Conservation (phyloP, 768 basidiomycete species). For the Candolleomyces efflorescens region DNA sequence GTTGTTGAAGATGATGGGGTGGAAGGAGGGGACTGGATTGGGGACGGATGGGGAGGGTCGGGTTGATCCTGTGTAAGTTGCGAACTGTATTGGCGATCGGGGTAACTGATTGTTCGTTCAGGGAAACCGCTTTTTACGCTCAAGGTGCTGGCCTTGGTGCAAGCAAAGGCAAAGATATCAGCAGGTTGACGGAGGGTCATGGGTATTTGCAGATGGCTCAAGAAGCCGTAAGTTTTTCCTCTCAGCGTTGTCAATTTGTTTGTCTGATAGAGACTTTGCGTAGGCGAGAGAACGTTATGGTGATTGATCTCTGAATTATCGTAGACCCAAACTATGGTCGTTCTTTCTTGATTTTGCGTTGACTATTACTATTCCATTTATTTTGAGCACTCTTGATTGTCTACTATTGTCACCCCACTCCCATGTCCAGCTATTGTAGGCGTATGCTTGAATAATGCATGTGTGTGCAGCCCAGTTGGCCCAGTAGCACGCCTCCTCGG, state of each 20-base stretch:
- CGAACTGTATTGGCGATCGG: neutral
- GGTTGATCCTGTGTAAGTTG: slow-evolving; percentile 78
- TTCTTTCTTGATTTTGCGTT: neutral
- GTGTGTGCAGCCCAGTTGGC: too few species aligned
- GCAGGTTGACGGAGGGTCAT: slow-evolving; percentile 62
- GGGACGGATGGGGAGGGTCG: slow-evolving; percentile 81
- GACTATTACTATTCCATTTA: neutral
- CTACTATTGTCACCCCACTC: too few species aligned
- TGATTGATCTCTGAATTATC: slow-evolving; percentile 20
- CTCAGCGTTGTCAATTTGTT: slow-evolving; percentile 1
- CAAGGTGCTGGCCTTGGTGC: slow-evolving; percentile 91
- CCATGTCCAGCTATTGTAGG: too few species aligned
- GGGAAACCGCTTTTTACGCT: slow-evolving; percentile 81
- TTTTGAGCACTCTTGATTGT: neutral
- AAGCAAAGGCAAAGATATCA: slow-evolving; percentile 81
- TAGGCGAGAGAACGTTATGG: slow-evolving; percentile 41
- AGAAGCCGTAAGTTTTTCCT: slow-evolving; percentile 50
- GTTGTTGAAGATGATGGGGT: slow-evolving; percentile 96
- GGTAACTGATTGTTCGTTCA: slow-evolving; percentile 30
- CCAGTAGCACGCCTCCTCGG: too few species aligned
- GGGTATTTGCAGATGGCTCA: slow-evolving; percentile 73
- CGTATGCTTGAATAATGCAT: too few species aligned
- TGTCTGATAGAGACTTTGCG: neutral
- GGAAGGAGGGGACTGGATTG: slow-evolving; percentile 86
- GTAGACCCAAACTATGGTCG: neutral